These are phyloP conservation scores for Backusella macrospora DNA, from an alignment of 192 early-diverging fungal genomes.

Conservation along the genomic window DNA sequence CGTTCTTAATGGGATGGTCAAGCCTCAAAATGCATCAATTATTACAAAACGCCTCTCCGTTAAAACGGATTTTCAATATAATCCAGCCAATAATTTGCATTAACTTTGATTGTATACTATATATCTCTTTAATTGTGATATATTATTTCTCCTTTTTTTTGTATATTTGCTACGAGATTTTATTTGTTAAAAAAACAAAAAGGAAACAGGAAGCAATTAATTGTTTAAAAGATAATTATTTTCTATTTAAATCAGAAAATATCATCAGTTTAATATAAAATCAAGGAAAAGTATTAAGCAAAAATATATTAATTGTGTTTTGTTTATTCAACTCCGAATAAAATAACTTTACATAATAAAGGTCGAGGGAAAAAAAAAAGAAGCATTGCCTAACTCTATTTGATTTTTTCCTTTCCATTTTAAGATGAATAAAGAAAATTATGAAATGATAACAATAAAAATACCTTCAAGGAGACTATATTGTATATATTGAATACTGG, in stretches of 20 bases:
- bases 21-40: not conserved
- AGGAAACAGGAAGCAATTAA: not conserved
- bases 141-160: not conserved
- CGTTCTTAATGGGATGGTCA: not conserved
- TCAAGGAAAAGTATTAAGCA: not conserved
- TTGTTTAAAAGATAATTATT: not conserved
- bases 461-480: not conserved
- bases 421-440: not conserved
- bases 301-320: not conserved
- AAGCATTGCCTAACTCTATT: not conserved
- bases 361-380: not conserved
- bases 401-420: not conserved
- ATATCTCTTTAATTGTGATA: not conserved
- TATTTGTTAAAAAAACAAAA: not conserved
- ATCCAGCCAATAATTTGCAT: not conserved
- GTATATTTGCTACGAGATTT: not conserved
- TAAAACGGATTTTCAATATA: conserved; percentile 2
- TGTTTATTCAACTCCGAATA: no score
- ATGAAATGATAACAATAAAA: not conserved
- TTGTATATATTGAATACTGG: not conserved
- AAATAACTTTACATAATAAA: not conserved
- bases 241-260: not conserved
- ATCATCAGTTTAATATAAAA: not conserved
- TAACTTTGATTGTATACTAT: not conserved
- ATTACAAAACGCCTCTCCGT: not conserved